phyloP scores from a whole-genome alignment of 495 filamentous ascomycete genomes.

The Gamarada debralockiae region DNA sequence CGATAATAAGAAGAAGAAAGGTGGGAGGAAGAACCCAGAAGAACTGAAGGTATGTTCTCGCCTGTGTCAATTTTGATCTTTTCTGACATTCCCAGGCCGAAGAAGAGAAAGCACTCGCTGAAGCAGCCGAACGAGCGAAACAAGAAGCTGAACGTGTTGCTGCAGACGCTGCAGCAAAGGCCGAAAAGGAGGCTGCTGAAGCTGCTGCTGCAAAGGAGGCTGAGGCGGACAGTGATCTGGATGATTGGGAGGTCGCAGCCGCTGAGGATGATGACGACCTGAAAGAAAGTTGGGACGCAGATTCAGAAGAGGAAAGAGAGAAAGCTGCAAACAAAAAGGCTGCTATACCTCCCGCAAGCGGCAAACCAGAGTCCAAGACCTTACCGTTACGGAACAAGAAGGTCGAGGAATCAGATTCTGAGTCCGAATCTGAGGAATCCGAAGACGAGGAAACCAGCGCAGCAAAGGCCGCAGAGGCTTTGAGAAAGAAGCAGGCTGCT shows the following conservation, averaged over 20 bases:
- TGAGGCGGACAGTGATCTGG: conserved; percentile 53
- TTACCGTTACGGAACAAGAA: conserved; percentile 36
- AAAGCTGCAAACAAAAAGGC: conserved; percentile 37
- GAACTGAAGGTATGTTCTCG: conserved; percentile 39
- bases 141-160: conserved; percentile 61
- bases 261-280: conserved; percentile 68
- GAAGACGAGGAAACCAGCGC: conserved; percentile 70
- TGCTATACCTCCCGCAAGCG: conserved; percentile 3
- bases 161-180: conserved; percentile 56
- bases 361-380: conserved; percentile 23
- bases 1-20: conserved; percentile 72
- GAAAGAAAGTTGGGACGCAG: conserved; percentile 95
- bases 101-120: conserved; percentile 63
- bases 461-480: conserved; percentile 61
- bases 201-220: conserved; percentile 52
- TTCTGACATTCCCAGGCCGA: conserved; percentile 47
- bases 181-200: conserved; percentile 50
- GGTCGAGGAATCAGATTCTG: conserved; percentile 39
- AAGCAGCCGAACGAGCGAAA: conserved; percentile 65
- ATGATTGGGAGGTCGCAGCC: conserved; percentile 87
- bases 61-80: neutral
- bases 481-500: conserved; percentile 84
- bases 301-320: conserved; percentile 70
- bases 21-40: conserved; percentile 63
- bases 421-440: conserved; percentile 39